Percentiles rank a stretch among this genome's conserved stretches.
Evolutionary conservation across 2,329 filamentous ascomycete genomes (phyloP).

Genomic region (Aschersonia sp.): DNA sequence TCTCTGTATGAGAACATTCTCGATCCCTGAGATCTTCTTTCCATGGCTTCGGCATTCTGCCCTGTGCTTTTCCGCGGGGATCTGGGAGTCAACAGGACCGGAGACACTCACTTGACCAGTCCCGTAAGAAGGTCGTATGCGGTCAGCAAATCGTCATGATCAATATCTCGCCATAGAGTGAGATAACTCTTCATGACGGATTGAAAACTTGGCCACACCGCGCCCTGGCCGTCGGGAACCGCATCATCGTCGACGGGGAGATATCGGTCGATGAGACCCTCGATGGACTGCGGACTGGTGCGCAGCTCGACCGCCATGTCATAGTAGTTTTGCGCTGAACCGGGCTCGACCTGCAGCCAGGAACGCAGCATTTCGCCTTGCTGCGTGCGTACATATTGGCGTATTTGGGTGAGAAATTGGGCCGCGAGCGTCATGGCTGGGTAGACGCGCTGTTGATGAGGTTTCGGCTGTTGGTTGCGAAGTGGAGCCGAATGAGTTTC

Average conservation of each 20-base stretch:
- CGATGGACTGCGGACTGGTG: slow-evolving; percentile 34
- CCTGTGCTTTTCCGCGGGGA: too few species aligned
- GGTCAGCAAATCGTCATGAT: slow-evolving; percentile 59
- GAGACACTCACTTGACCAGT: slow-evolving; percentile 54
- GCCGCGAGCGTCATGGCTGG: slow-evolving; percentile 47
- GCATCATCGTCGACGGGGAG: slow-evolving; percentile 53
- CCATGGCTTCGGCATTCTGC: too few species aligned
- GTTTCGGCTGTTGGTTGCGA: not conserved
- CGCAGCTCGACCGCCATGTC: slow-evolving; percentile 55
- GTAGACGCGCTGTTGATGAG: not conserved
- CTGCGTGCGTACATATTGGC: slow-evolving; percentile 37
- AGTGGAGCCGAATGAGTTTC: not conserved
- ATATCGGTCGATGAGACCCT: slow-evolving; percentile 46
- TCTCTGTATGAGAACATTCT: too few species aligned
- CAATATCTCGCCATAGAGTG: slow-evolving; percentile 65
- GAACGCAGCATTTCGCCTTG: slow-evolving; percentile 52
- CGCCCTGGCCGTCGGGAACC: slow-evolving; percentile 42
- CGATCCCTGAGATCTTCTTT: too few species aligned
- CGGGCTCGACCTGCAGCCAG: slow-evolving; percentile 64
- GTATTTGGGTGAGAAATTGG: slow-evolving; percentile 54
- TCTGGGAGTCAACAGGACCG: not conserved
- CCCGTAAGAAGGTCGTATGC: slow-evolving; percentile 63
- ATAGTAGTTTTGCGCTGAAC: slow-evolving; percentile 51
- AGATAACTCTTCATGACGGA: slow-evolving; percentile 73
- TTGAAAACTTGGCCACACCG: slow-evolving; percentile 63